Evolutionary conservation across 192 early-diverging fungal species (phyloP), one percentile per base, ranked within the genome.

Genomic region (Jimgerdemannia lactiflua): DNA sequence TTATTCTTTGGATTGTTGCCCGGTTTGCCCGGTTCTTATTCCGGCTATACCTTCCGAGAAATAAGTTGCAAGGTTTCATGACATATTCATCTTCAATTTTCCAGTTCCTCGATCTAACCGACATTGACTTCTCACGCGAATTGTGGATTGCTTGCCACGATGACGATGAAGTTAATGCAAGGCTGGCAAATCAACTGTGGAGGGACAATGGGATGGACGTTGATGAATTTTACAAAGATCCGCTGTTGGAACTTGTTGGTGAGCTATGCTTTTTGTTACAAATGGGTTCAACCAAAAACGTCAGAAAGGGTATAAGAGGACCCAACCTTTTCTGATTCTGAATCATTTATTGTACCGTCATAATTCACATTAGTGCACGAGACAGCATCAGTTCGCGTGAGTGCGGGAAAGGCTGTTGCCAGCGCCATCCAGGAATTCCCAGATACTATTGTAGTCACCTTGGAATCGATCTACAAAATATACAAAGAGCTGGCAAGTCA

Each of bases 91-190:
- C 49, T 59, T 59, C 14, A 59, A 6, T 59, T 10, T 10, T 59
- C 6, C 49, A 59, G 49, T 74, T 80, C 29, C 67, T 89, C 65
- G 88, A 91, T 71, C 73, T 89, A 63, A 81, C 90, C 4, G 74
- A 86, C 11, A 86, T 89, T 39, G 82, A 85, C 54, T 92, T 91
- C 80, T 91, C 89, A 42, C 78, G 85, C 11, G 84, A 91, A 65
- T 82, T 96, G 40, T 96, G 93, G 94, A 75, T 90, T 43, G 82
- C 86, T 11, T 86, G 86, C 40, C 89, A 86, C 75, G 95, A 96
- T 77, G 80, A 84, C 0, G 93, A 92, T 59, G 77, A 78, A 39
- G 82, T 85, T 59, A 84, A 86, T 64, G 82, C 81, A 3, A 85
- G 91, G 19, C 69, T 86, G 11, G 93, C 93, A 3, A 82, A 81